Base-by-base conservation (phyloP, 164 flowering plant species). In the Vitis cinerea region DNA sequence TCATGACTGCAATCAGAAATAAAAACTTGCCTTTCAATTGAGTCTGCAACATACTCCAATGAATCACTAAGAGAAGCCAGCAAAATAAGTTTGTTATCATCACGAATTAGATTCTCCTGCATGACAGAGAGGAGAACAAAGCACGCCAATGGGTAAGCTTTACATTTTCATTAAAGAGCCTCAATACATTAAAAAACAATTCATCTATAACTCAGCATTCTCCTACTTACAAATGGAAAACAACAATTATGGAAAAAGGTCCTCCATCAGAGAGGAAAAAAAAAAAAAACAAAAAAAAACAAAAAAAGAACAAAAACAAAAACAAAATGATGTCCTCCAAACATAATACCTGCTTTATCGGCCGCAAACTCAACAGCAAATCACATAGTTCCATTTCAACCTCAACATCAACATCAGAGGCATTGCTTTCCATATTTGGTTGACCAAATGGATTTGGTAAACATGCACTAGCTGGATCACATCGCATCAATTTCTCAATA, bases 11-110 rank as follows among this genome's bases (percentile, higher is more conserved):
- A 71, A 50, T 55, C n/a, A 51, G 30, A 67, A 53, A 23, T 15
- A 9, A 60, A 49, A 65, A 72, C 83, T 84, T 82, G 66, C 98
- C 95, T 96, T 82, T 93, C 97, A 72, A 96, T 90, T 59, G 99
- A 93, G 52, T 96, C 97, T 27, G 98, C 99, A 77, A 96, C 90
- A 84, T 89, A 96, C 75, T 96, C 99, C 83, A 96, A 72, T 37
- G 99, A 96, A 82, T 96, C 99, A 83, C 99, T 93, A 49, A 96
- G 84, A 53, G 98, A 93, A 59, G 99, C 98, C 74, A 96, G 83
- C 77, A 96, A 81, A 73, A 93, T 87, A 59, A 96, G 94, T 73
- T 88, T 93, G 85, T 86, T 88, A 78, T 93, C 97, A 80, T 96
- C 99, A 74, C 93, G 98, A 73, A 96, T 96, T 69, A 96, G 82